phyloP scores from a whole-genome alignment of 495 filamentous ascomycete genomes.

The Lepraria neglecta region DNA sequence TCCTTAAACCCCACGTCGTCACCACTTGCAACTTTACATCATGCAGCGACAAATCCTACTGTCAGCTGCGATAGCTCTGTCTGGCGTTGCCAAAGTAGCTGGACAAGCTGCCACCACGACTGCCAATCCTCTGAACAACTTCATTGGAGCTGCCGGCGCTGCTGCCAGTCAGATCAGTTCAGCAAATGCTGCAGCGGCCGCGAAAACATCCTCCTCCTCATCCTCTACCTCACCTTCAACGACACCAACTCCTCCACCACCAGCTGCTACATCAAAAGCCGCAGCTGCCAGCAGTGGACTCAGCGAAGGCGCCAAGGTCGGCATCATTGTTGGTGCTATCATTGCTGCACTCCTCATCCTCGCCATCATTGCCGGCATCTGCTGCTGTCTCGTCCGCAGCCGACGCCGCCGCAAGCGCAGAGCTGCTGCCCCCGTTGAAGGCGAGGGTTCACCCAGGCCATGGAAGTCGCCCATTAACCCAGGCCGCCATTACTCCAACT shows the following conservation, averaged over 20 bases:
- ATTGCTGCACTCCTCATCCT: slow-evolving; percentile 24
- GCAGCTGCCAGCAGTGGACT: slow-evolving; percentile 21
- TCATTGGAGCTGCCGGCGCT: slow-evolving; percentile 26
- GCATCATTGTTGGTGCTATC: slow-evolving; percentile 28
- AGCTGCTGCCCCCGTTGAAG: slow-evolving; percentile 17
- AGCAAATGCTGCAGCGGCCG: slow-evolving; percentile 14
- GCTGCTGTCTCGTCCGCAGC: slow-evolving; percentile 28
- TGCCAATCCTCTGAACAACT: slow-evolving; percentile 25
- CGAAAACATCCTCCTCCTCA: slow-evolving; percentile 14
- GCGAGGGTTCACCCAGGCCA: slow-evolving; percentile 19
- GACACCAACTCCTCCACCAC: slow-evolving; percentile 18
- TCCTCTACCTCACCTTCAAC: slow-evolving; percentile 11
- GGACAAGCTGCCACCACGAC: slow-evolving; percentile 20
- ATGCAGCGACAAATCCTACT: slow-evolving; percentile 17
- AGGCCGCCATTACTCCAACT: slow-evolving; percentile 23
- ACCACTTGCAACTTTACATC: background rate
- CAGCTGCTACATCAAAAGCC: slow-evolving; percentile 22
- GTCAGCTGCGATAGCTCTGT: background rate
- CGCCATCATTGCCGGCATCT: slow-evolving; percentile 21
- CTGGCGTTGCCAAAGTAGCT: slow-evolving; percentile 9
- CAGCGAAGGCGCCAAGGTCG: slow-evolving; percentile 28
- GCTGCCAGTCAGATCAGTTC: slow-evolving; percentile 22
- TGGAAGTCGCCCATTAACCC: slow-evolving; percentile 24
- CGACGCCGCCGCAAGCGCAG: slow-evolving; percentile 22
- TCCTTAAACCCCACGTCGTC: slow-evolving; percentile 7